Conservation (phyloP, 345 rosid species). For the Brassica nigra region DNA sequence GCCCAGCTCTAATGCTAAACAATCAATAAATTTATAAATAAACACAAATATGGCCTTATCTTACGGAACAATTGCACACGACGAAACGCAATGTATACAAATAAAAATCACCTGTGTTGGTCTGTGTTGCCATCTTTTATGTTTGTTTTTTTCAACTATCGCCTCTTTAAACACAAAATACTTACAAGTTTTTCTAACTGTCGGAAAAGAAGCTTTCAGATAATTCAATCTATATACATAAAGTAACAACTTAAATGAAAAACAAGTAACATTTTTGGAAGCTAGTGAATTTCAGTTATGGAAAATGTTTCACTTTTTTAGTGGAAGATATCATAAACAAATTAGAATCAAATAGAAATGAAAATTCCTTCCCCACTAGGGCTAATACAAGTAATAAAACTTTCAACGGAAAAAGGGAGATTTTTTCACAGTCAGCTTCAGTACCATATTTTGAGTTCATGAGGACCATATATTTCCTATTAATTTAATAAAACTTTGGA, state of each 20-base stretch:
- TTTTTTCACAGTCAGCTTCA: neutral
- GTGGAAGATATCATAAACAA: neutral
- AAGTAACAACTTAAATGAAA: neutral
- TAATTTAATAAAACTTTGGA: neutral
- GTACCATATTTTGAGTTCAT: neutral
- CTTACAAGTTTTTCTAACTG: neutral
- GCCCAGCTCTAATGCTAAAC: neutral
- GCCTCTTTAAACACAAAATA: neutral
- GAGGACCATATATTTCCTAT: neutral
- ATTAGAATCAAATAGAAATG: neutral
- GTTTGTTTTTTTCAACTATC: no score
- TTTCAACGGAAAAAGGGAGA: neutral
- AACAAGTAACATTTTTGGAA: neutral
- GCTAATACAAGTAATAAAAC: neutral
- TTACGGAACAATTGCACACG: slow-evolving; percentile 38
- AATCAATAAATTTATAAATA: neutral
- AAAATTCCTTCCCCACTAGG: neutral
- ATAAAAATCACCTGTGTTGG: slow-evolving; percentile 37
- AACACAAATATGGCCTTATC: slow-evolving; percentile 23
- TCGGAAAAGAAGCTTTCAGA: neutral
- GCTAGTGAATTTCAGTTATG: slow-evolving; percentile 1
- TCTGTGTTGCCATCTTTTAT: slow-evolving; percentile 39
- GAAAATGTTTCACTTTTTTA: slow-evolving; percentile 7
- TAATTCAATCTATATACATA: neutral
- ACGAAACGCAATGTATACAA: slow-evolving; percentile 38